phyloP scores from a whole-genome alignment of 2,329 filamentous ascomycete species.

The Hysterium pulicare region DNA sequence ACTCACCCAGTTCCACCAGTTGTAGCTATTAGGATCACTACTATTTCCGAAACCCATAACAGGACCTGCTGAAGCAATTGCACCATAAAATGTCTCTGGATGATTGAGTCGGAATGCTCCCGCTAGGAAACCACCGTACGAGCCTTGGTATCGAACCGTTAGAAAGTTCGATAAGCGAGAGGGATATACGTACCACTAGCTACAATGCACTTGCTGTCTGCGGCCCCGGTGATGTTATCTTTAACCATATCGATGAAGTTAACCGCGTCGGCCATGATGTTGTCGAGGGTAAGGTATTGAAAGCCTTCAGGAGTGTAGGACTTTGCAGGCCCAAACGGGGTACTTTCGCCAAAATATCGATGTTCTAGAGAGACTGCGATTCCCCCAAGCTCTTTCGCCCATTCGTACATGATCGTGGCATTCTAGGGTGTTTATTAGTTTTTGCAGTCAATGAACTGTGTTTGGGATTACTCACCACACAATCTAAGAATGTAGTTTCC shows the following conservation, averaged over 20 bases:
- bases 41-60: no score
- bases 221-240: background rate
- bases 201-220: constrained; percentile 2
- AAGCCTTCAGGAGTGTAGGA: constrained; percentile 1
- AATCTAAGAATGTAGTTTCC: no score
- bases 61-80: no score
- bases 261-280: constrained; percentile 5
- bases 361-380: constrained; percentile 5
- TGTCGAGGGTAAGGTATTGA: constrained; percentile 6
- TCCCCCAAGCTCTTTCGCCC: constrained; percentile 6
- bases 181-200: constrained; percentile 3
- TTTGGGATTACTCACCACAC: no score
- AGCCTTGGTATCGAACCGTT: no score
- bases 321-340: constrained; percentile 5
- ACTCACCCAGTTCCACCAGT: no score
- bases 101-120: constrained; percentile 5
- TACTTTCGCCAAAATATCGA: constrained; percentile 4
- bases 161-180: no score
- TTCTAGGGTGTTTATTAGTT: no score
- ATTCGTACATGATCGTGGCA: constrained; percentile 6
- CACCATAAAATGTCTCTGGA: no score
- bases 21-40: no score
- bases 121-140: constrained; percentile 6
- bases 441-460: no score
- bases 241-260: constrained; percentile 3